These are phyloP conservation scores for Fusarium sublunatum DNA, from an alignment of 2,329 filamentous ascomycete genomes.

Conservation along the genomic window DNA sequence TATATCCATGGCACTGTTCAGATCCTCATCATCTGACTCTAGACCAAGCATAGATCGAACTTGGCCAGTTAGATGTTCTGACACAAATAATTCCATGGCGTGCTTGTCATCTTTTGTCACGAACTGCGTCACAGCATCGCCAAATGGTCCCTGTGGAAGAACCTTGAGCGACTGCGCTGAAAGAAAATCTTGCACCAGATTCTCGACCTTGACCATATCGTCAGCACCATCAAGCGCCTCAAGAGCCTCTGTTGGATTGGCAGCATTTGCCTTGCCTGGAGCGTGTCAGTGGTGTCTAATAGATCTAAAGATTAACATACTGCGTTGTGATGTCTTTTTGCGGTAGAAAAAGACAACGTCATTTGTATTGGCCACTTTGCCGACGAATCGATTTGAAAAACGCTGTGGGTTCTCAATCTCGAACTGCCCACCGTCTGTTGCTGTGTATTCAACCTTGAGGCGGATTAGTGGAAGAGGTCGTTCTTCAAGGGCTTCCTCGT, in stretches of 20 bases:
- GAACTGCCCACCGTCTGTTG: constrained; percentile 85
- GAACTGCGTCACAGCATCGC: constrained; percentile 91
- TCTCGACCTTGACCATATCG: constrained; percentile 87
- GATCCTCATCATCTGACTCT: constrained; percentile 72
- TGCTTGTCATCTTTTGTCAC: constrained; percentile 96
- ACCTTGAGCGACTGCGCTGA: constrained; percentile 90
- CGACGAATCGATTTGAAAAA: constrained; percentile 91
- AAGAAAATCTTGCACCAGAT: constrained; percentile 88
- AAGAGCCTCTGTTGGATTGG: constrained; percentile 72
- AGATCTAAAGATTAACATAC: constrained; percentile 16
- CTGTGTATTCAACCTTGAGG: constrained; percentile 89
- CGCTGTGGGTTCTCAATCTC: constrained; percentile 95
- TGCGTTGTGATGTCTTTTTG: constrained; percentile 75
- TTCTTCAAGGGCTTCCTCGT: constrained; percentile 67
- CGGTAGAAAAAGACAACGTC: constrained; percentile 94
- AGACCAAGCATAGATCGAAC: constrained; percentile 76
- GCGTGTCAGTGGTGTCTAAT: constrained; percentile 10
- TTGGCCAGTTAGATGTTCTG: constrained; percentile 75
- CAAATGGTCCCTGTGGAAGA: constrained; percentile 90
- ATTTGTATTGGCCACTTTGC: constrained; percentile 91
- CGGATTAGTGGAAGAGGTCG: constrained; percentile 85
- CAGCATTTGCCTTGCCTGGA: constrained; percentile 51
- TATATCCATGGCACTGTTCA: constrained; percentile 78
- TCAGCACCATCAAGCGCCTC: constrained; percentile 60
- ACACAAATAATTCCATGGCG: constrained; percentile 85